A percentile compares a stretch with the other conserved stretches of the same genome.
Evolutionary conservation across 768 basidiomycete genomes (phyloP).

Genomic region (Sistotremastrum suecicum): DNA sequence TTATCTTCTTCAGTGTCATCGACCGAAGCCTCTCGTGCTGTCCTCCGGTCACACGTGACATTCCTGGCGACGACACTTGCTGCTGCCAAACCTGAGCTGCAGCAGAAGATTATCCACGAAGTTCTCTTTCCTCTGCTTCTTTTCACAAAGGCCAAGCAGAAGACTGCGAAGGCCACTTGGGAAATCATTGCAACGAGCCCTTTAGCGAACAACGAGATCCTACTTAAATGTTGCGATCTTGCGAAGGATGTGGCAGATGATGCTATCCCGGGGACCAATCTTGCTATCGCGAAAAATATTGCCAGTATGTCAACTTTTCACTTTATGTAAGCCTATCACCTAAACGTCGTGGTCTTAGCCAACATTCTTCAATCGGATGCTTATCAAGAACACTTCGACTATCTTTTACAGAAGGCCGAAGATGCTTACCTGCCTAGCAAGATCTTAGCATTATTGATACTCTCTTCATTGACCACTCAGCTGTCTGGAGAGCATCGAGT

Average conservation of each 20-base stretch:
- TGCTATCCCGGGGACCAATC: constrained; percentile 38
- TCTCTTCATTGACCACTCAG: constrained; percentile 43
- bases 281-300: constrained; percentile 41
- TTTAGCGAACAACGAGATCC: constrained; percentile 13
- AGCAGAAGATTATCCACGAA: constrained; percentile 27
- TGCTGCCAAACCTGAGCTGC: constrained; percentile 17
- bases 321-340: constrained; percentile 1
- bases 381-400: constrained; percentile 27
- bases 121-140: constrained; percentile 63
- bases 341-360: constrained; percentile 23
- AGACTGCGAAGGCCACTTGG: constrained; percentile 58
- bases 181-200: constrained; percentile 27
- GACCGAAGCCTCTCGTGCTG: constrained; percentile 32
- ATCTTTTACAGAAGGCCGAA: constrained; percentile 37
- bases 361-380: constrained; percentile 46
- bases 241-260: constrained; percentile 16
- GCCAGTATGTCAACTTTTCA: constrained; percentile 34
- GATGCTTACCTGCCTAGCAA: constrained; percentile 37
- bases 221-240: constrained; percentile 12
- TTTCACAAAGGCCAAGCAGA: constrained; percentile 57
- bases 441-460: constrained; percentile 44
- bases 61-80: constrained; percentile 41
- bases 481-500: constrained; percentile 47
- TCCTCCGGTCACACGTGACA: constrained; percentile 39
- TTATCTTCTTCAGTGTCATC: too few relatives aligned